Conservation (phyloP, 2,329 filamentous ascomycete genomes). For the Fonsecaea pedrosoi region DNA sequence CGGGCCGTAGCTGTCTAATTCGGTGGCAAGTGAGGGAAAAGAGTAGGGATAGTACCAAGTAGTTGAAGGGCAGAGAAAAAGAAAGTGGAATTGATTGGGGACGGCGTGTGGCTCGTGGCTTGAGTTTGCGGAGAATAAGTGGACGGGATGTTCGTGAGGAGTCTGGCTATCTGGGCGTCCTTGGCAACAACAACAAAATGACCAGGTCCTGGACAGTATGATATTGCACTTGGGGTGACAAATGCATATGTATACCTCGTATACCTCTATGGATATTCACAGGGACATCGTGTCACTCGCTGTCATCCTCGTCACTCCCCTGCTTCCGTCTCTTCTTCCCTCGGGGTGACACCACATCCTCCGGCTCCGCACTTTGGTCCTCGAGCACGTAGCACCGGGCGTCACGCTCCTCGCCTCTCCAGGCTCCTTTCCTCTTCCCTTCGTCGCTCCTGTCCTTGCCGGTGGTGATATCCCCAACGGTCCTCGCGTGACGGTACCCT, state of each 20-base stretch:
- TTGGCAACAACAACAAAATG: background rate
- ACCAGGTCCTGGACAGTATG: no score
- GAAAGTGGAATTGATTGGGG: background rate
- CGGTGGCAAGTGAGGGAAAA: background rate
- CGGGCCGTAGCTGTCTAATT: background rate
- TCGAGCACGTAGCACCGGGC: constrained; percentile 57
- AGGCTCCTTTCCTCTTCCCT: constrained; percentile 48
- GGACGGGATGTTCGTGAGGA: background rate
- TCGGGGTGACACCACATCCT: constrained; percentile 32
- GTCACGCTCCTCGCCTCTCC: constrained; percentile 56
- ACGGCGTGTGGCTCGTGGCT: background rate
- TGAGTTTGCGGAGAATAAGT: constrained; percentile 2
- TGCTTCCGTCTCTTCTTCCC: constrained; percentile 47
- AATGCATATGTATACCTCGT: no score
- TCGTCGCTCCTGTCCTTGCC: constrained; percentile 41
- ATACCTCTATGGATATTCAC: background rate
- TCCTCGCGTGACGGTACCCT: constrained; percentile 56
- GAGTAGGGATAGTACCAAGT: background rate
- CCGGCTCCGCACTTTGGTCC: constrained; percentile 46
- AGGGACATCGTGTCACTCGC: constrained; percentile 32
- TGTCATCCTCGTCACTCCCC: constrained; percentile 43
- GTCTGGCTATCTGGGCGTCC: background rate
- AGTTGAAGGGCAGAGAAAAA: background rate
- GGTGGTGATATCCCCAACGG: constrained; percentile 54
- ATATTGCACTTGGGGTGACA: no score